Evolutionary conservation across 768 basidiomycete genomes (phyloP), one percentile per base, ranked within the genome.

Genomic region (Coprinopsis sp.): DNA sequence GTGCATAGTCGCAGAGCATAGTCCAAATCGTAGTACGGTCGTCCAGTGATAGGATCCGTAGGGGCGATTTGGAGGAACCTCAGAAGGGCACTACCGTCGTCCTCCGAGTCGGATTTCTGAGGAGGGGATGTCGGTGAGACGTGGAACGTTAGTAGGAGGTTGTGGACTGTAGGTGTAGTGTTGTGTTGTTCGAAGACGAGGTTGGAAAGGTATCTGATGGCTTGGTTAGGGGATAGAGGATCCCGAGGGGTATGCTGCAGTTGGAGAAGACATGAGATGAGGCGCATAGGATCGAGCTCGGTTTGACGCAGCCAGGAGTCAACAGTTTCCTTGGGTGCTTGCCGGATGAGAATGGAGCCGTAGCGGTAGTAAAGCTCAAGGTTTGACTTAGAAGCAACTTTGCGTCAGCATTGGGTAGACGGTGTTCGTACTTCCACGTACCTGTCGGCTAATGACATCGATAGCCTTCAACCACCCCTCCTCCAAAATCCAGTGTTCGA

Each of bases 1-100:
- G 91, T 94, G 72, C 94, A 98, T 34, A 97, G 65, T 14, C 96
- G 81, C 46, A 99, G 63, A 1, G 96, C 96, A 62, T 98, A 99
- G 66, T 99, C 96, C 38, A 99, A 79, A 58, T 98, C 93, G 64
- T 92, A 98, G 62, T 92, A 95, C 2, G 95, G 95, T 59, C 82
- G 84, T 5, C 80, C 81, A 0, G 89, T 91, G 24, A 87, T 63
- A 0, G 91, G 85, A 61, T 97, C 82, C 14, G 80, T 76, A 1
- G 92, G 93, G 0, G 90, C 86, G 1, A 78, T 77, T 14, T 80
- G 78, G 21, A 99, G 76, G 70, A 96, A 97, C 18, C 85, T 84
- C 16, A 91, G 69, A 4, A 92, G 72, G 8, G 84, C 81, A 2
- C 78, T 87, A 51, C 91, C 89, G 52, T 91, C 88, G 33, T 68